Base-by-base conservation (phyloP, 148 eudicot genomes). In the Vaccinium myrtillus region DNA sequence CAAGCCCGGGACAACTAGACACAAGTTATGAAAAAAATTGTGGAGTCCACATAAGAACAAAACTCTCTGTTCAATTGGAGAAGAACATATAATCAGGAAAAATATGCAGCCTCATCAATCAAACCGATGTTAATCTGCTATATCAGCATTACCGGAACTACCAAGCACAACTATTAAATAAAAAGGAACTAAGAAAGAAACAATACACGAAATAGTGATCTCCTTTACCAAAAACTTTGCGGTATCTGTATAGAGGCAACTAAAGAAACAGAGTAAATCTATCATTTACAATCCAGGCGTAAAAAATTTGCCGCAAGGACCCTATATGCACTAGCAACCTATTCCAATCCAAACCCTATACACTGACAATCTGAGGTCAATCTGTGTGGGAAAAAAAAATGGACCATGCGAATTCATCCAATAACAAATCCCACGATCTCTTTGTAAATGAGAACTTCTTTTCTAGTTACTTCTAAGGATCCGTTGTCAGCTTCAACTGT, bases 391-490 rank as follows among this genome's bases (percentile, higher is more conserved):
- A 27, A 32, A 36, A 75, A 27, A 80, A 58, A 71, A 21, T 56
- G 69, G 80, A 71, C 70, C 74, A 58, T 27, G 80, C 16, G 30
- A 84, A 79, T 78, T 49, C 27, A 48, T 78, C 21, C 12, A 19
- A 7, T 27, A 70, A 61, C 63, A 18, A 58, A 55, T 27, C 75
- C 49, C n/a, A 75, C 49, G 81, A 85, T 75, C 76, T 23, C 76
- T 59, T 39, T 2, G 23, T 55, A 81, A 81, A 61, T 63, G 79
- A 73, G n/a, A 83, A 39, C 61, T 69, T 25, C 83, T 54, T 56
- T 80, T 85, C 84, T 81, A 70, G 36, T 21, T 83, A 74, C 30
- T 21, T 58, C 78, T 51, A 82, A 54, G 48, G 50, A 82, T 53
- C 54, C 30, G 75, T 36, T 53, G 84, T 82, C 56, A 71, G 65